Conservation (phyloP, 2,329 filamentous ascomycete species). For the Microdochium nivale region DNA sequence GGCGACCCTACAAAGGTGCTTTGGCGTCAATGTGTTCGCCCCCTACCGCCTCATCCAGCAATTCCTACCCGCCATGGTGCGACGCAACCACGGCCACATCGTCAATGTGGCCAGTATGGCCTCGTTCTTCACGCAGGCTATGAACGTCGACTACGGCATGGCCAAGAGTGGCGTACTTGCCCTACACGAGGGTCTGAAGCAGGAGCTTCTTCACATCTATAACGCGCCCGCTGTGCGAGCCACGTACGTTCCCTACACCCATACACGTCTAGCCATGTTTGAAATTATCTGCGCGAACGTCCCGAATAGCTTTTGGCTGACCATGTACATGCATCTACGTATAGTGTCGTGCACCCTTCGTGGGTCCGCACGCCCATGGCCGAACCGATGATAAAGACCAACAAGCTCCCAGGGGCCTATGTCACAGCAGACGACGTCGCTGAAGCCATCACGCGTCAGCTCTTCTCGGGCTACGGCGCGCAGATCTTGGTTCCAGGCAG, state of each 20-base stretch:
- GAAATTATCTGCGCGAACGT: neutral
- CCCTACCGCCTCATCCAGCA: slow-evolving; percentile 58
- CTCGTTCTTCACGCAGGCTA: slow-evolving; percentile 49
- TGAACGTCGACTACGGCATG: slow-evolving; percentile 59
- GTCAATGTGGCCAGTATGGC: slow-evolving; percentile 62
- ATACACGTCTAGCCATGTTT: neutral
- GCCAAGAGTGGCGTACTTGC: slow-evolving; percentile 56
- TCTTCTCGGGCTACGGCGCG: neutral
- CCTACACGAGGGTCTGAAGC: slow-evolving; percentile 58
- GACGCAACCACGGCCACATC: slow-evolving; percentile 60
- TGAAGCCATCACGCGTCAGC: neutral
- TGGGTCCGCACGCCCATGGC: neutral
- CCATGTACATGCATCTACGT: neutral
- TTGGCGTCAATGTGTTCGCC: slow-evolving; percentile 61
- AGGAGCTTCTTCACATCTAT: slow-evolving; percentile 51
- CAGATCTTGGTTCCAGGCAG: neutral
- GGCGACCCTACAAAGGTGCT: slow-evolving; percentile 54
- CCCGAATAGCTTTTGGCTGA: neutral
- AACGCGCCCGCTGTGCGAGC: slow-evolving; percentile 50
- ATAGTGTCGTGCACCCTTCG: neutral
- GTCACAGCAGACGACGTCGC: neutral
- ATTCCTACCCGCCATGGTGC: slow-evolving; percentile 59
- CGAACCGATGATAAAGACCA: neutral
- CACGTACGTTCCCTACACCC: neutral
- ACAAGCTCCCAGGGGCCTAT: neutral